Percentiles rank a stretch among this genome's conserved stretches.
Conservation (phyloP, 2,329 filamentous ascomycete species). For the Neoscytalidium dimidiatum region DNA sequence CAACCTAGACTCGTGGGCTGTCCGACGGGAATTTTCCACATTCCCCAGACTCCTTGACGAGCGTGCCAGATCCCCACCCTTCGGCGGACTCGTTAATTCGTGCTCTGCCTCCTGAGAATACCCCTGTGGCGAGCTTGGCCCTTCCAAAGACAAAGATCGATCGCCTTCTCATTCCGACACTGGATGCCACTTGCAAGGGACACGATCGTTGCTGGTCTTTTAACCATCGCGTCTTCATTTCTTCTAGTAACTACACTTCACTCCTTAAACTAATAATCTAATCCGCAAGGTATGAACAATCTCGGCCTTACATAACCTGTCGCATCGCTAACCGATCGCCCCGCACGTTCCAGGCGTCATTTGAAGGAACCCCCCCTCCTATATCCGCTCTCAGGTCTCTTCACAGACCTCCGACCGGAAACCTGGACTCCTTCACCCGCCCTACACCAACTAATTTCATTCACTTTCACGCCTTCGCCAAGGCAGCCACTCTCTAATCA, state of each 20-base stretch:
- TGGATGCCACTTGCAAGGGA: slow-evolving; percentile 48
- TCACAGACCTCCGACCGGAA: slow-evolving; percentile 24
- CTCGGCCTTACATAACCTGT: slow-evolving; percentile 26
- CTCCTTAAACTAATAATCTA: slow-evolving; percentile 49
- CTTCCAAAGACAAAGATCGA: slow-evolving; percentile 34
- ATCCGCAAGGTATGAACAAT: slow-evolving; percentile 49
- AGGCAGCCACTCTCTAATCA: slow-evolving; percentile 55
- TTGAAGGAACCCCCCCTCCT: slow-evolving; percentile 20
- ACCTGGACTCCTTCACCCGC: slow-evolving; percentile 21
- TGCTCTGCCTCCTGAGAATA: slow-evolving; percentile 46
- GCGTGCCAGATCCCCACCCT: slow-evolving; percentile 33
- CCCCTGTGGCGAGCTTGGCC: slow-evolving; percentile 38
- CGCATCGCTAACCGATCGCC: slow-evolving; percentile 20
- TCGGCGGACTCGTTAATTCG: slow-evolving; percentile 57
- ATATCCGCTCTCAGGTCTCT: slow-evolving; percentile 35
- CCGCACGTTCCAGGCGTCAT: slow-evolving; percentile 20
- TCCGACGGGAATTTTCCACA: slow-evolving; percentile 41
- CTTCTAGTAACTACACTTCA: slow-evolving; percentile 35
- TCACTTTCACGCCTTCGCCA: slow-evolving; percentile 52
- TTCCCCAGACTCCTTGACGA: slow-evolving; percentile 47
- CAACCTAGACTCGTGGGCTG: slow-evolving; percentile 32
- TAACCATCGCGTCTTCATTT: slow-evolving; percentile 34
- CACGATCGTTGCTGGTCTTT: slow-evolving; percentile 35
- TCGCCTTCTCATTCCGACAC: slow-evolving; percentile 39
- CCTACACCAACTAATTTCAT: slow-evolving; percentile 58